Conservation (phyloP, 2,329 filamentous ascomycete species). For the Colletotrichum sp. region DNA sequence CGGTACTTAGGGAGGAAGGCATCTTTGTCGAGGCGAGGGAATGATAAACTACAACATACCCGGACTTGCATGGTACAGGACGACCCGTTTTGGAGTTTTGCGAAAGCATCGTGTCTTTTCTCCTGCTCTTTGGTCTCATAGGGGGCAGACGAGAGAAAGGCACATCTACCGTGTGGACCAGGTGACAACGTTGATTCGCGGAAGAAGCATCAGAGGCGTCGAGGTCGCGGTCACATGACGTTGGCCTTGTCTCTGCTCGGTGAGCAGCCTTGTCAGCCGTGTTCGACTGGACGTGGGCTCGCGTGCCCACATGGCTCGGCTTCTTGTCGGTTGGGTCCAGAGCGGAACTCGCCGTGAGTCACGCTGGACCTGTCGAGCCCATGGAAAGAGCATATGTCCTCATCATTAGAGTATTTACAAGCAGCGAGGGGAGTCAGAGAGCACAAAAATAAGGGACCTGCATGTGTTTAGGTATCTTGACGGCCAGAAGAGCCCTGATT, state of each 20-base stretch:
- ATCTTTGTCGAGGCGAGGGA: slow-evolving; percentile 20
- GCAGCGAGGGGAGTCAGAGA: background rate
- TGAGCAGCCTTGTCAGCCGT: slow-evolving; percentile 1
- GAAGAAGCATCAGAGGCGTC: background rate
- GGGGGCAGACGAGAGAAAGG: background rate
- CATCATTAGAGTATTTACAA: background rate
- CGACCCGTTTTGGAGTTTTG: slow-evolving; percentile 23
- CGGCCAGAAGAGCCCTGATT: background rate
- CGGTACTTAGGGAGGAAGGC: slow-evolving; percentile 12
- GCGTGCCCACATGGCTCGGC: background rate
- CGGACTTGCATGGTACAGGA: slow-evolving; percentile 23
- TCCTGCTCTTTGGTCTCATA: background rate
- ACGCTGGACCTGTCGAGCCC: background rate
- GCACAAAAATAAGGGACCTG: background rate
- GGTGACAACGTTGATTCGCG: background rate
- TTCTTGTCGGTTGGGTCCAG: background rate
- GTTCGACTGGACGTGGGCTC: background rate
- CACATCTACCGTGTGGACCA: background rate
- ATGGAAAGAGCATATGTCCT: background rate
- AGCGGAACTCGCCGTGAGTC: background rate
- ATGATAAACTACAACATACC: slow-evolving; percentile 26
- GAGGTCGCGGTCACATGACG: slow-evolving; percentile 9
- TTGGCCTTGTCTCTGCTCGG: background rate
- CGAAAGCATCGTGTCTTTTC: slow-evolving; percentile 16
- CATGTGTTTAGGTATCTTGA: background rate